Conservation (phyloP, 1,284 basidiomycete genomes). For the Microbotryum silenes-acaulis region DNA sequence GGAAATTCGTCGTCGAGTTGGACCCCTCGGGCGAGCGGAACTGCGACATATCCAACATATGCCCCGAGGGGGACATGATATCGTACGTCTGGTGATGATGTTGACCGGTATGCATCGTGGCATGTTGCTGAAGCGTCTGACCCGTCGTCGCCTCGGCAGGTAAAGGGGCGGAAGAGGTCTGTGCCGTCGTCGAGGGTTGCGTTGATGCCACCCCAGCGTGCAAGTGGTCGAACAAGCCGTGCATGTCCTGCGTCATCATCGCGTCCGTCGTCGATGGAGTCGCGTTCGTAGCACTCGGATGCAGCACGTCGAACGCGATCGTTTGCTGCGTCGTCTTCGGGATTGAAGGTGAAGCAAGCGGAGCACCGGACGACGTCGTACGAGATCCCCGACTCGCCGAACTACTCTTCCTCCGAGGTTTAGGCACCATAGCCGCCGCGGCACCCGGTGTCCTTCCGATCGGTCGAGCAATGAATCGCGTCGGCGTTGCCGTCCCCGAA, state of each 20-base stretch:
- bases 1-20: conserved; percentile 18
- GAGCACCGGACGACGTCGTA: not conserved
- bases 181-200: not conserved
- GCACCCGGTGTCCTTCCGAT: not conserved
- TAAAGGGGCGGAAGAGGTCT: too few relatives aligned
- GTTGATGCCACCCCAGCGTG: not conserved
- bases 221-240: conserved; percentile 2
- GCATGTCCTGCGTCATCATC: not conserved
- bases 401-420: conserved; percentile 8
- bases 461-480: conserved; percentile 19
- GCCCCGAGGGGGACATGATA: conserved; percentile 14
- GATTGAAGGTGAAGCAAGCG: not conserved
- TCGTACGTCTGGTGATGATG: conserved; percentile 18
- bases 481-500: conserved; percentile 15
- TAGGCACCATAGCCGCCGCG: not conserved
- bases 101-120: not conserved
- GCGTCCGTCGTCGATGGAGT: not conserved
- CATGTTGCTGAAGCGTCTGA: not conserved
- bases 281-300: too few relatives aligned
- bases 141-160: not conserved
- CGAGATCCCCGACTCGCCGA: not conserved
- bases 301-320: not conserved
- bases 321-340: not conserved
- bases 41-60: conserved; percentile 19
- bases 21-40: conserved; percentile 14